Conservation (phyloP, 2,329 filamentous ascomycete genomes). For the Aspergillus sp. region DNA sequence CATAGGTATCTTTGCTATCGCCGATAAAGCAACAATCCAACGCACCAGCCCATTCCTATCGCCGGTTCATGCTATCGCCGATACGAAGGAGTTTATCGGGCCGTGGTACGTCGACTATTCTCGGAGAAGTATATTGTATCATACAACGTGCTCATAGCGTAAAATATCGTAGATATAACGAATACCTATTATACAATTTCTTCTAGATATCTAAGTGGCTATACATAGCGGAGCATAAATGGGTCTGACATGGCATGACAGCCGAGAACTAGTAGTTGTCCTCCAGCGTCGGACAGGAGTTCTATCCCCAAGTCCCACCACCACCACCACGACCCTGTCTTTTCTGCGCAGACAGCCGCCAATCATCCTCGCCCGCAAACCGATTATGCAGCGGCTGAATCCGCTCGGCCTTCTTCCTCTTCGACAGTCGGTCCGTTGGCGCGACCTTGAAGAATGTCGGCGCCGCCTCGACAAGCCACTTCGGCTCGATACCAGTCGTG, state of each 20-base stretch:
- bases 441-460: constrained; percentile 99
- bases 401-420: constrained; percentile 88
- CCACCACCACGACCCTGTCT: constrained; percentile 80
- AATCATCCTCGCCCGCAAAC: constrained; percentile 89
- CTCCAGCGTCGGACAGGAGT: too few species aligned
- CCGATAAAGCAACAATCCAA: neutral
- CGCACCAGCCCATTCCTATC: neutral
- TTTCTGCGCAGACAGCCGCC: constrained; percentile 85
- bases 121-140: neutral
- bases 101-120: neutral
- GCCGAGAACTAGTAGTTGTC: constrained; percentile 1
- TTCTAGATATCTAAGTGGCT: neutral
- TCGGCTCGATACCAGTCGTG: constrained; percentile 90
- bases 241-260: neutral
- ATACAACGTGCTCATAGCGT: neutral
- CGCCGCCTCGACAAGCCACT: constrained; percentile 91
- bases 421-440: constrained; percentile 79
- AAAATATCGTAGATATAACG: neutral
- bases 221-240: neutral
- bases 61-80: neutral
- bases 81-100: neutral
- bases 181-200: constrained; percentile 4
- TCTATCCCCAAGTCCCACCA: constrained; percentile 82
- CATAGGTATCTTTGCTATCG: neutral
- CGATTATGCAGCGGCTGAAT: constrained; percentile 95